Evolutionary conservation across 176 grass and related monocot genomes (phyloP), one percentile per base, ranked within the genome.

Genomic region (Oryza rufipogon): DNA sequence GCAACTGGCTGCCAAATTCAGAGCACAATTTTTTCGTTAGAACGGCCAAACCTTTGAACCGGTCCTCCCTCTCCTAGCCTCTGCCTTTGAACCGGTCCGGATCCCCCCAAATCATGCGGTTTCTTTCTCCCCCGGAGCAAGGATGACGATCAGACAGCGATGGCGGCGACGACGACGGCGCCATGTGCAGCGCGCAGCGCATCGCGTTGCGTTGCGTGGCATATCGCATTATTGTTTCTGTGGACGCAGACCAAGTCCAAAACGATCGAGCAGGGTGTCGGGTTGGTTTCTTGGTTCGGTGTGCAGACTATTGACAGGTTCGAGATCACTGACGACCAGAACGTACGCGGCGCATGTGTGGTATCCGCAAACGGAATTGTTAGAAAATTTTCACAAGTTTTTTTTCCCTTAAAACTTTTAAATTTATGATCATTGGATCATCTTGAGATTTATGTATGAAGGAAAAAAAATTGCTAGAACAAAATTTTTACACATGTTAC

Each of bases 61-160:
- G 69, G 84, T 86, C 84, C 34, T n/a, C 54, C 9, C 14, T 13
- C 2, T 13, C 2, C 17, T 15, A 51, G 4, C 75, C 41, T 84
- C 30, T 84, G 4, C 75, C 51, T 89, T 89, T 89, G 87, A 89
- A 89, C 77, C 38, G 76, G 87, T 89, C 86, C 44, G 45, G 20
- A 9, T 25, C 32, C 32, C 48, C 25, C 7, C 47, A 68, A 23
- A 71, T 76, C 71, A 65, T 65, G 77, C 25, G 1, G 63, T 23
- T 9, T 42, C 39, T 9, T 13, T 78, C 60, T 16, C 46, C 48
- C 8, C 19, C 54, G 36, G 23, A 64, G 15, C 38, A 70, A 44
- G 47, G 4, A 39, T 38, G 13, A 17, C 26, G 17, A 10, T 16
- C 47, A 14, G 69, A 71, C 71, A 73, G n/a, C 71, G 71, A 38